phyloP scores from a whole-genome alignment of 306 rosid genomes.

The Ziziphus jujuba region DNA sequence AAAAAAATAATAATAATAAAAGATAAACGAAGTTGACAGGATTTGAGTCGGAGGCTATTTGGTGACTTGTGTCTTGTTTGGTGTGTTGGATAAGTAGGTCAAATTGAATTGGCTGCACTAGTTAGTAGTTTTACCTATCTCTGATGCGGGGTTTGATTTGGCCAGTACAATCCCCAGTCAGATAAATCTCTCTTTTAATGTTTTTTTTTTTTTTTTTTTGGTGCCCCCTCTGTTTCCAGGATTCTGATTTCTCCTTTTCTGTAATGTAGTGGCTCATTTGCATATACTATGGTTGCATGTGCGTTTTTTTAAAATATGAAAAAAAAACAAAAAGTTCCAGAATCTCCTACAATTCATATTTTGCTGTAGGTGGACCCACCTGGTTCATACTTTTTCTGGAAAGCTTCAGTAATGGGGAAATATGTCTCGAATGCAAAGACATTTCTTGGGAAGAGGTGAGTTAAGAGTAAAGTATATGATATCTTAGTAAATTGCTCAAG shows the following conservation, averaged over 20 bases:
- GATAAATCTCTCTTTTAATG: background rate
- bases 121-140: background rate
- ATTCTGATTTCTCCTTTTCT: constrained; percentile 13
- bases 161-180: background rate
- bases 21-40: too few relatives aligned
- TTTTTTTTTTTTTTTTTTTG: background rate
- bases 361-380: constrained; percentile 76
- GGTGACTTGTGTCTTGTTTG: background rate
- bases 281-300: too few relatives aligned
- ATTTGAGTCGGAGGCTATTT: background rate
- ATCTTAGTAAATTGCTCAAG: too few relatives aligned
- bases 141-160: background rate
- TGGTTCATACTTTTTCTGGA: constrained; percentile 84
- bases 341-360: constrained; percentile 9
- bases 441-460: constrained; percentile 75
- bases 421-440: constrained; percentile 83
- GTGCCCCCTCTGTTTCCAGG: too few relatives aligned
- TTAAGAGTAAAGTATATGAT: too few relatives aligned
- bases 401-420: constrained; percentile 88
- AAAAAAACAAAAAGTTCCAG: background rate
- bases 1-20: too few relatives aligned
- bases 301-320: too few relatives aligned
- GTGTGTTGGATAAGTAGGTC: too few relatives aligned
- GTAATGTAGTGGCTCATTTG: constrained; percentile 48
- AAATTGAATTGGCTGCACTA: background rate